phyloP scores from a whole-genome alignment of 2,329 filamentous ascomycete genomes.

The Penicillium sp. region DNA sequence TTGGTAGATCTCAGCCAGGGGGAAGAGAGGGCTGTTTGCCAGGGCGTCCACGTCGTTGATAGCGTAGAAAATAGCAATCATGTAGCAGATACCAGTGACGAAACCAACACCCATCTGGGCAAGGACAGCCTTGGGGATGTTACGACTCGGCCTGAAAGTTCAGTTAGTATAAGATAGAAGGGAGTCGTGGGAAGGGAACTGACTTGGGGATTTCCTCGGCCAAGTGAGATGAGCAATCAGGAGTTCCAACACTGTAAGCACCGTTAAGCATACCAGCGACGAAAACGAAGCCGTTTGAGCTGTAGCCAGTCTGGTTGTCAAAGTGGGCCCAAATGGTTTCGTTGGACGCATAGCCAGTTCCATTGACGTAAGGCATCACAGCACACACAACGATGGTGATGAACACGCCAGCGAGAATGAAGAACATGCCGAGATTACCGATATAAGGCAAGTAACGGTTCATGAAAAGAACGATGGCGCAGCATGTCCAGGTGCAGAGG shows the following conservation, averaged over 20 bases:
- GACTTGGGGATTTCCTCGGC: slow-evolving; percentile 63
- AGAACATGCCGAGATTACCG: slow-evolving; percentile 57
- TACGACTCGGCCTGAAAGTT: slow-evolving; percentile 36
- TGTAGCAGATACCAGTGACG: slow-evolving; percentile 50
- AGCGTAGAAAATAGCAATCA: slow-evolving; percentile 54
- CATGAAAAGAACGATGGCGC: slow-evolving; percentile 56
- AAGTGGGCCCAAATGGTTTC: slow-evolving; percentile 58
- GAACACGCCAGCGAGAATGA: slow-evolving; percentile 56
- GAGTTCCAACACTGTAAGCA: slow-evolving; percentile 67
- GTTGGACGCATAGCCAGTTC: slow-evolving; percentile 48
- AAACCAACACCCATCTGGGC: slow-evolving; percentile 53
- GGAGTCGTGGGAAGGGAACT: not conserved
- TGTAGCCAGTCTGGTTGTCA: slow-evolving; percentile 49
- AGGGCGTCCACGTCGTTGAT: slow-evolving; percentile 43
- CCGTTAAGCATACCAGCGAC: slow-evolving; percentile 68
- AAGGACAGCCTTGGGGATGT: slow-evolving; percentile 53
- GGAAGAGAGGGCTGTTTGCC: slow-evolving; percentile 34
- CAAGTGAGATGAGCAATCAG: slow-evolving; percentile 66
- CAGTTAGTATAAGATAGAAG: slow-evolving; percentile 9
- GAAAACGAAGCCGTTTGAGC: slow-evolving; percentile 63
- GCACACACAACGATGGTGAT: slow-evolving; percentile 56
- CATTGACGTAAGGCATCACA: slow-evolving; percentile 54
- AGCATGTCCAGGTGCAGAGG: slow-evolving; percentile 56
- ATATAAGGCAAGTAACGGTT: slow-evolving; percentile 56
- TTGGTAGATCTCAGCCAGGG: slow-evolving; percentile 50